Evolutionary conservation across 1,284 basidiomycete species (phyloP).

Genomic region (Cystobasidium sp.): DNA sequence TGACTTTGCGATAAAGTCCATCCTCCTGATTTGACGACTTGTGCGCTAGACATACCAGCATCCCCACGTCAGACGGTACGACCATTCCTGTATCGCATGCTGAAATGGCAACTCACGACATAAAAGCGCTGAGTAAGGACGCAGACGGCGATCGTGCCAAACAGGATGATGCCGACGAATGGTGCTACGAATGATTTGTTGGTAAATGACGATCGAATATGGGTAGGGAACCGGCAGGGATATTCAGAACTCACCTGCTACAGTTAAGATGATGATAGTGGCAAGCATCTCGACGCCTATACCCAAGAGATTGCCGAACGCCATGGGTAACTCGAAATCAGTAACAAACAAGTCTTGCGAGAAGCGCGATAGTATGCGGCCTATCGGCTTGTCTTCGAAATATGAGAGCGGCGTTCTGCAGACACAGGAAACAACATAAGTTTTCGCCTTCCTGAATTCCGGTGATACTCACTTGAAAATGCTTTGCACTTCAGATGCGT

Average conservation of each 20-base stretch:
- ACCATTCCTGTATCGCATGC: not conserved
- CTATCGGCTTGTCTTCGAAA: slow-evolving; percentile 39
- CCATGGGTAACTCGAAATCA: slow-evolving; percentile 34
- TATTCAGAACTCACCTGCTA: slow-evolving; percentile 19
- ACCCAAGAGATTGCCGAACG: slow-evolving; percentile 16
- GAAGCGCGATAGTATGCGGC: slow-evolving; percentile 35
- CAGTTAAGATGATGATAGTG: slow-evolving; percentile 18
- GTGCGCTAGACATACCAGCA: slow-evolving; percentile 11
- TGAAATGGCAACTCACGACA: slow-evolving; percentile 1
- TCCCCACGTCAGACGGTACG: not conserved
- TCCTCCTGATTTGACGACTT: slow-evolving; percentile 36
- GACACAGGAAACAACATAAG: not conserved
- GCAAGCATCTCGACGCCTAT: slow-evolving; percentile 26
- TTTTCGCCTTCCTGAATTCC: too few species aligned
- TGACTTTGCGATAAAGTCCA: slow-evolving; percentile 41
- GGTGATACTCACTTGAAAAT: slow-evolving; percentile 7
- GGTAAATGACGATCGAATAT: not conserved
- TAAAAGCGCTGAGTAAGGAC: slow-evolving; percentile 32
- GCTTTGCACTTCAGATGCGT: slow-evolving; percentile 13
- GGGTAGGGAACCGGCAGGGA: not conserved
- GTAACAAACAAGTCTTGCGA: slow-evolving; percentile 39
- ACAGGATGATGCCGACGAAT: slow-evolving; percentile 31
- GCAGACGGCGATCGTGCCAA: slow-evolving; percentile 18
- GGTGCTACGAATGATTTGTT: slow-evolving; percentile 4
- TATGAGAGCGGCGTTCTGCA: slow-evolving; percentile 25